Evolutionary conservation across 2,329 filamentous ascomycete species (phyloP), one percentile per base, ranked within the genome.

Genomic region (Xylariomycetidae sp.): DNA sequence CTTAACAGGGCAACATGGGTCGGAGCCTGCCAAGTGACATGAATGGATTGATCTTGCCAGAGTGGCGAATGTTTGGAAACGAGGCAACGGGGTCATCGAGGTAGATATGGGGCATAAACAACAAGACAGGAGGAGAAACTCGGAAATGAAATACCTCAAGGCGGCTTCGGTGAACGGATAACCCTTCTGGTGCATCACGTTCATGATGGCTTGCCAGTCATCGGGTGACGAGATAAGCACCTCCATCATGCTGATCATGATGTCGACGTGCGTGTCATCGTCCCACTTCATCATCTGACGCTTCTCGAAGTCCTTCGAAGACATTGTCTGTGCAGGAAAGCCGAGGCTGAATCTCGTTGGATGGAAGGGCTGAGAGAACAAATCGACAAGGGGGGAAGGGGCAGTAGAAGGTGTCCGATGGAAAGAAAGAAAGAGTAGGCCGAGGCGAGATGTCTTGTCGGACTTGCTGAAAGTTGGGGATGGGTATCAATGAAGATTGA

Each of bases 201-300:
- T 36, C 6, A 55, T 37, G 17, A 62, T 39, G 0, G 23, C 31
- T 2, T 40, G 38, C 31, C 58, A 62, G 9, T 64, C 54, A 1
- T 46, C 46, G 0, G 41, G 25, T 3, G 41, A 50, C 3, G 63
- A 56, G 23, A 54, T 59, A 34, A 63, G 42, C 6, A 59, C 50
- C 16, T 59, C 54, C n/a, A 65, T 48, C 16, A 72, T 37, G 17
- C 58, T 59, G 6, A 63, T 36, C 22, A 74, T 56, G 26, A 73
- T 62, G 25, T 66, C 64, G 37, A 66, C 52, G 28, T 72, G 66
- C 13, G 62, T 57, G 7, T 54, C 51, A 5, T 57, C 47, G 17
- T 60, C 60, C 68, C 69, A 74, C 20, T 51, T 57, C n/a, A n/a
- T n/a, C n/a, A n/a, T n/a, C n/a, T n/a, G n/a, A n/a, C n/a, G n/a